Base-by-base conservation (phyloP, 768 basidiomycete species). In the Udeniomyces megalosporus region DNA sequence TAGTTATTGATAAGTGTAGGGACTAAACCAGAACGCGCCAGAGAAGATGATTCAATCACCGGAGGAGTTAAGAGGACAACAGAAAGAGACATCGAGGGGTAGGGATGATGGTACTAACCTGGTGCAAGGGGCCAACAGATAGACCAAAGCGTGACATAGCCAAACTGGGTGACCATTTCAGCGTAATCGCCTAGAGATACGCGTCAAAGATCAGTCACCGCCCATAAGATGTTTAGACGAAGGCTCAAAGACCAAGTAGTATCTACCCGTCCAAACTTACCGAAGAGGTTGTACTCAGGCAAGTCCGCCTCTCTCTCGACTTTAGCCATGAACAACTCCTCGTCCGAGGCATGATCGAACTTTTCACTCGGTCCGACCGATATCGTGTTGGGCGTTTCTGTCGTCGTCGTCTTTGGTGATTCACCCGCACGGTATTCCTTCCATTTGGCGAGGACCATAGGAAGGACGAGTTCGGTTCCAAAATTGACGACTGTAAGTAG, bases 121-220 rank as follows among this genome's bases (percentile, higher is more conserved):
- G 89, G 83, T 2, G 89, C 85, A 20, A 97, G 77, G 2, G 92
- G 89, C 90, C 91, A 97, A 62, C 92, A 88, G 32, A 88, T 84
- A 50, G 84, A 86, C 89, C 91, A 97, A 24, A 96, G 76, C 8
- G 82, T 82, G 32, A 96, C 82, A 70, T 93, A 91, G 0, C 93
- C 92, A 71, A 93, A 95, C 69, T 75, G 74, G 10, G 86, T 85
- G 17, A 87, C 87, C 92, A 99, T 96, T 76, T 99, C 95, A 69
- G 82, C 83, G 73, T 93, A 99, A 74, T 96, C 93, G 57, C 69
- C 74, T 75, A 61, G 3, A 55, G 17, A 14, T 42, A 42, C 38
- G 38, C 38, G 38, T 8, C 38, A 42, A 8, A 8, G 17, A 42
- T 17, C 34, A 46, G n/a, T 3, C 45, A 15, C 6, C 4, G n/a